Conservation (phyloP, 108 stramenopile genomes). For the Cyclotella distinguenda region DNA sequence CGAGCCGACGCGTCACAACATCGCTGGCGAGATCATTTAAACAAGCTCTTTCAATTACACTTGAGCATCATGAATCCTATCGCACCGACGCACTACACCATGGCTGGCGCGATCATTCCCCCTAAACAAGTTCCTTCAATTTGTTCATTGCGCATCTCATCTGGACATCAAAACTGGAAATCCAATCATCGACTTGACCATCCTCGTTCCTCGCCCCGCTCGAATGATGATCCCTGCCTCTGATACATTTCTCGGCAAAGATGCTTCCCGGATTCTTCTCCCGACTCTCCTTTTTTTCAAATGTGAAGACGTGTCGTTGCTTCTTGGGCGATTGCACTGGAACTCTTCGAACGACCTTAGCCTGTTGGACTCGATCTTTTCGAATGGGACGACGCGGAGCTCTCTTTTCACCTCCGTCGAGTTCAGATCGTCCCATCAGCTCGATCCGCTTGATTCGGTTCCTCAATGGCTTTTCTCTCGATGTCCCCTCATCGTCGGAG, state of each 20-base stretch:
- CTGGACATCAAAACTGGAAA: constrained; percentile 36
- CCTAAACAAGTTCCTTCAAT: constrained; percentile 8
- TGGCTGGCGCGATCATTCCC: too few species aligned
- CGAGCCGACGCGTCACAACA: too few species aligned
- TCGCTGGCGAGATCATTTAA: too few species aligned
- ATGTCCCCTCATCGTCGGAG: too few species aligned
- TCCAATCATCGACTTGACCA: constrained; percentile 14
- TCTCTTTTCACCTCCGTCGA: too few species aligned
- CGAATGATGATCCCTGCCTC: neutral
- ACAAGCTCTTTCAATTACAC: too few species aligned
- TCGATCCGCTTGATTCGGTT: too few species aligned
- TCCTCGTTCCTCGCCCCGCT: constrained; percentile 1
- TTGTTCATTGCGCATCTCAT: constrained; percentile 26
- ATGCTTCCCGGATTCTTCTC: neutral
- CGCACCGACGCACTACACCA: too few species aligned
- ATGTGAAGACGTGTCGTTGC: constrained; percentile 21
- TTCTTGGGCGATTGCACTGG: constrained; percentile 11
- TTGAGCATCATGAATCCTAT: too few species aligned
- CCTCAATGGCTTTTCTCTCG: too few species aligned
- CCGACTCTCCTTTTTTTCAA: constrained; percentile 12
- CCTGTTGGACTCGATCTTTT: neutral
- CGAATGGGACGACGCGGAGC: neutral
- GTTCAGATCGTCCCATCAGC: too few species aligned
- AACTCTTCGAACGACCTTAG: too few species aligned
- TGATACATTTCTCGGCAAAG: neutral